Evolutionary conservation across 2,329 filamentous ascomycete genomes (phyloP), one percentile per base, ranked within the genome.

Genomic region (Scytalidium sp.): DNA sequence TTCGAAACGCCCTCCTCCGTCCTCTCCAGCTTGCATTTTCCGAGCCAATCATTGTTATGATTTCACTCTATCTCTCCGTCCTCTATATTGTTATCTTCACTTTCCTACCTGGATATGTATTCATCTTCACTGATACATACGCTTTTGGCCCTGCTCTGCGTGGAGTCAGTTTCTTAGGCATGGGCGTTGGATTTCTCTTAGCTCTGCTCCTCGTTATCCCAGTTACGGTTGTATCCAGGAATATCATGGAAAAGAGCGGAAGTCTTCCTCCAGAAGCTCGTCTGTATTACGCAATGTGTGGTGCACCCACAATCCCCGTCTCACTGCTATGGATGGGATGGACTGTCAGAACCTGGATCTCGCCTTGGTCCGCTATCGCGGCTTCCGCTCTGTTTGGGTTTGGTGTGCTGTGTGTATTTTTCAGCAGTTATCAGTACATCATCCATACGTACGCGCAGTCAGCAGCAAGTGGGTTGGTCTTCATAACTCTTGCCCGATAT

Each of bases 21-120:
- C 51, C 51, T 17, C 45, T 51, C 45, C 43, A 44, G 10, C 59
- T 67, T 48, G 55, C 60, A 20, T 51, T 47, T 25, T 48, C 53
- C 19, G 63, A 66, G 51, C 64, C 64, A 3, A 63, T 66, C 41
- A 63, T 65, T 19, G 40, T 70, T 2, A 61, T 71, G 3, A 66
- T 78, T 53, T 68, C 70, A 0, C 22, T 78, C 0, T 79, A 79
- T 48, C 63, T 79, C 3, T 71, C 70, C 0, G 67, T 78, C 1
- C 55, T 78, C 1, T 79, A 80, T 50, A 73, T 76, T 22, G 66
- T 77, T 0, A 62, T 79, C 0, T 80, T 79, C 57, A 76, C 72
- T 0, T 76, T 78, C 46, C 63, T 79, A 1, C 66, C 72, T 2
- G 75, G 76, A 1, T 79, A 73, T 59, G 65, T 68, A 0, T 76